Evolutionary conservation across 2,329 filamentous ascomycete species (phyloP), one percentile per base, ranked within the genome.

Genomic region (Chrysoporthe deuterocubensis): DNA sequence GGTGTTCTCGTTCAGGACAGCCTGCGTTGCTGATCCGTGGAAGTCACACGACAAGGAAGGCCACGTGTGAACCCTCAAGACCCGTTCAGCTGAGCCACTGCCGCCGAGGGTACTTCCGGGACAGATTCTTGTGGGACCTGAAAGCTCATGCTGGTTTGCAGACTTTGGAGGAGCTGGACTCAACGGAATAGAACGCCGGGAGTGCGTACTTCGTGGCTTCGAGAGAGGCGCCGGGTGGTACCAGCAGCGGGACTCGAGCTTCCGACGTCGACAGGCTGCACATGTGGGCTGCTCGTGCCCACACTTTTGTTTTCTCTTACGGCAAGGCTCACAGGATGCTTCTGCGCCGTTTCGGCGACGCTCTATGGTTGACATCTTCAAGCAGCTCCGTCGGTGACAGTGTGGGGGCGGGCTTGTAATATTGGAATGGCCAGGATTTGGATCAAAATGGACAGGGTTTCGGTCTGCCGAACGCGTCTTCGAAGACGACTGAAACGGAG

Each of bases 261-360:
- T 61, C 4, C 59, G 59, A 14, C 59, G 59, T 18, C 21, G 59
- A 48, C 59, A 61, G 43, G 59, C n/a, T 7, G 43, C 21, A 34
- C 59, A 61, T 46, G 44, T n/a, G 9, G 59, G 59, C 42, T 61
- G 40, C 42, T 61, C 59, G 59, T 61, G 59, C 21, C 43, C 59
- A 46, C 42, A 61, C 5, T 61, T 61, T 6, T 26, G 40, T n/a
- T 61, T 61, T 9, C 59, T 43, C 14, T 61, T 43, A 6, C 59
- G 59, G 59, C 59, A 61, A 11, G 59, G 59, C 59, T 61, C 59
- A 61, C 59, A 48, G 13, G 59, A 61, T 11, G 59, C 59, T 8
- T 61, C 42, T 48, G 59, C 37, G 40, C 59, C 59, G 43, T 61
- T 61, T 1, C 59, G 59, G 40, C 59, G 59, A 26, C 59, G 59